Base-by-base conservation (phyloP, 306 rosid species). In the Rosa persica region DNA sequence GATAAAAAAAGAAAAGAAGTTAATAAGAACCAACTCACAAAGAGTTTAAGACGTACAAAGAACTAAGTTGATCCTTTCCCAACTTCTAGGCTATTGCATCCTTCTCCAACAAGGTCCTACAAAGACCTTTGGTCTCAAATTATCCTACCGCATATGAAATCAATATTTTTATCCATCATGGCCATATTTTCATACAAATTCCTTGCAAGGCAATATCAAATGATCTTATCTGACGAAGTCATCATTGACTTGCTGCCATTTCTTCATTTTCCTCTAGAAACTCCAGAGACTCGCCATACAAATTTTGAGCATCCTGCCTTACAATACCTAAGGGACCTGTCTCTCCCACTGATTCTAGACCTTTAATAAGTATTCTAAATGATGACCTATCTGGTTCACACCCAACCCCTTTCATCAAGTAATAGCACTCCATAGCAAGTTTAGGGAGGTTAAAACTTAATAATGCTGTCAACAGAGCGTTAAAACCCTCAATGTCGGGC, bases 311-410 rank as follows among this genome's bases (percentile, higher is more conserved):
- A 51, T 83, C 89, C 73, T 62, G 79, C 80, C 82, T 88, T 74
- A 88, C 65, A 60, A 51, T 36, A 78, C 67, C 80, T 34, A 76
- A 76, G 69, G 22, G 1, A 74, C 16, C 79, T 34, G 79, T 72
- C 70, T 81, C 87, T 70, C 76, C 87, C 74, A 38, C 64, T 36
- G 86, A 73, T 67, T 88, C 91, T 76, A 85, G 76, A 60, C 87
- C 86, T 42, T 72, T 73, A 19, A 85, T 70, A 17, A 85, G 76
- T 62, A 79, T 70, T 78, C 72, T 83, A 57, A 83, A 83, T 46
- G 86, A 79, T 57, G 80, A 48, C 80, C 85, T 85, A 72, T 88
- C 85, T 20, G 86, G 89, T n/a, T 85, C 89, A 43, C 88, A 83
- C 27, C 76, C 87, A 1, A 85, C 83, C 49, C 62, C 73, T 67